Base-by-base conservation (phyloP, 371 early-diverging fungal species). In the Mortierella sp. region DNA sequence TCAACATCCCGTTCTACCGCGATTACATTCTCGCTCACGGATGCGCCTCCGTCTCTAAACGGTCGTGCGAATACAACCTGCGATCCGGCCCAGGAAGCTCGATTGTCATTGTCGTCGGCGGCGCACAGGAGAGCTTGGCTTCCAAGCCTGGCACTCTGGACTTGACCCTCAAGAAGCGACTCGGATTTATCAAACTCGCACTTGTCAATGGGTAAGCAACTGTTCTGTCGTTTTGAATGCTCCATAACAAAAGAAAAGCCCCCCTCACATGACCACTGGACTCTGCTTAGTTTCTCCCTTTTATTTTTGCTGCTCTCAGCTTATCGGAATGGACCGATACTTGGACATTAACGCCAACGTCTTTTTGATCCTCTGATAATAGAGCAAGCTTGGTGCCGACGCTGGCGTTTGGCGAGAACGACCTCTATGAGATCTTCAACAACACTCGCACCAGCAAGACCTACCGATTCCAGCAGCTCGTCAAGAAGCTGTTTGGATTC, bases 391-490 rank as follows among this genome's bases (percentile, higher is more conserved):
- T 96, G 46, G 95, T 95, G 1, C 97, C 97, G 6, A 90, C 93
- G 0, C 92, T 94, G 78, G 91, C 92, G 0, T 96, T 97, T 90
- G 97, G 97, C 51, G 97, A 97, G 84, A 96, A 96, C 84, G 95
- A 96, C 48, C 78, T 96, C 19, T 96, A 93, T 76, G 91, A 91
- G 67, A 93, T 94, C 57, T 86, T 94, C 43, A 90, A 90, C 76
- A 92, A 91, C 71, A 70, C 81, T 54, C 53, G 88, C 34, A 91
- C 90, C 21, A 91, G 94, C 24, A 81, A 82, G 61, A 59, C 94
- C 9, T 91, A 90, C 48, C 71, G 84, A n/a, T 50, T 92, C 50
- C 95, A 96, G 77, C 90, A 91, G 51, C 86, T 89, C 78, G 77
- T 95, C 80, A 92, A 95, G 82, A 81, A 90, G 0, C 73, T 88